Percentiles rank a stretch among this genome's conserved stretches.
Conservation (phyloP, 495 filamentous ascomycete species). For the Cenococcum geophilum region DNA sequence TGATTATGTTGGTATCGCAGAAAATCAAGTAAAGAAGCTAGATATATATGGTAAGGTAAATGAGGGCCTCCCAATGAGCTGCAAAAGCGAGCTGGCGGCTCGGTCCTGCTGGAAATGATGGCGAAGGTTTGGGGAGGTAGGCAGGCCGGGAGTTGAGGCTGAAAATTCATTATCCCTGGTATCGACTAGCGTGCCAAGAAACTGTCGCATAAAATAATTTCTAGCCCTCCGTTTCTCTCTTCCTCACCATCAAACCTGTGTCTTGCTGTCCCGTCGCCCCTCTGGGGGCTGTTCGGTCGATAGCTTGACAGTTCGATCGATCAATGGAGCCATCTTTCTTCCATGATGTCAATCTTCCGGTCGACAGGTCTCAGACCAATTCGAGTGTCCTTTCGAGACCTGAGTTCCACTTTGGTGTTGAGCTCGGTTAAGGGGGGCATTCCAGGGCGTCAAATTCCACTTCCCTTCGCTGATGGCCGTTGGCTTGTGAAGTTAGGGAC, state of each 20-base stretch:
- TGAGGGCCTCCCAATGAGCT: neutral
- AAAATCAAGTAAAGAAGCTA: neutral
- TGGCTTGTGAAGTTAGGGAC: conserved; percentile 31
- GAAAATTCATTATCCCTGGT: neutral
- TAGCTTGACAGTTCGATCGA: conserved; percentile 75
- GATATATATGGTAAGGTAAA: neutral
- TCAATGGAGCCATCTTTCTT: conserved; percentile 67
- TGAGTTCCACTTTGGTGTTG: conserved; percentile 64
- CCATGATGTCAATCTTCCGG: conserved; percentile 79
- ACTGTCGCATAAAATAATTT: neutral
- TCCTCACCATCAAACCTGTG: conserved; percentile 70
- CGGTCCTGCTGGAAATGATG: neutral
- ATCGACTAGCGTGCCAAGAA: neutral
- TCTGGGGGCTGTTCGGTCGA: conserved; percentile 62
- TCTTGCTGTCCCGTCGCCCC: conserved; percentile 61
- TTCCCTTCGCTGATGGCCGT: conserved; percentile 30
- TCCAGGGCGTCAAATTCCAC: conserved; percentile 73
- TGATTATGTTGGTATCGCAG: conserved; percentile 48
- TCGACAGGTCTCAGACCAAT: conserved; percentile 89
- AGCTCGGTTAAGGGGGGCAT: conserved; percentile 55
- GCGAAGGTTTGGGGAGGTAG: neutral
- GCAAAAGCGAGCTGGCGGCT: neutral
- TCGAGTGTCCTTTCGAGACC: conserved; percentile 43
- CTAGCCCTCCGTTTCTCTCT: conserved; percentile 17
- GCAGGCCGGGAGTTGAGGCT: neutral